Percentiles rank a stretch among this genome's conserved stretches.
These are phyloP conservation scores for Colletotrichum spinosum DNA, from an alignment of 2,329 filamentous ascomycete species.

Conservation along the genomic window DNA sequence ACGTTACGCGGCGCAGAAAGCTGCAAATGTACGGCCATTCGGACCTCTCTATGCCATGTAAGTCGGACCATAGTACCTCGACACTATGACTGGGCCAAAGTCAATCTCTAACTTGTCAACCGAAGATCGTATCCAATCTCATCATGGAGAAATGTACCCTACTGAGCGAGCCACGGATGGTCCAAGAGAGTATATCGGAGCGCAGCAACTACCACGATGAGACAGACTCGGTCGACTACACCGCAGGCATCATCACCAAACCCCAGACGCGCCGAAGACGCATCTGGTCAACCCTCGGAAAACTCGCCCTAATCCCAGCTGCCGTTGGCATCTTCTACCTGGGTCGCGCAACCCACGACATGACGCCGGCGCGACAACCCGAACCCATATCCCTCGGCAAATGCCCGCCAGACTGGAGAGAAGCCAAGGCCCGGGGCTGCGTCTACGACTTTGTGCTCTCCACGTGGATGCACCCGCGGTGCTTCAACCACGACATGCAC, in stretches of 20 bases:
- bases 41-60: background rate
- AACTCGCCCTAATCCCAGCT: conserved; percentile 11
- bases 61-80: background rate
- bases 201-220: conserved; percentile 18
- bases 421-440: conserved; percentile 44
- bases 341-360: conserved; percentile 15
- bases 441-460: conserved; percentile 31
- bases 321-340: conserved; percentile 23
- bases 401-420: conserved; percentile 29
- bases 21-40: too few relatives aligned
- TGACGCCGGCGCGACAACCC: conserved; percentile 1
- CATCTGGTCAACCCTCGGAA: conserved; percentile 7
- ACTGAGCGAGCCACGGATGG: background rate
- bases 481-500: conserved; percentile 33
- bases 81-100: background rate
- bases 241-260: background rate
- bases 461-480: conserved; percentile 41
- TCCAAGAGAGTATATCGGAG: background rate
- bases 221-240: conserved; percentile 15
- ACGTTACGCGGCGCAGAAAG: too few relatives aligned
- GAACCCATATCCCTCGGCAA: conserved; percentile 24
- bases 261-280: conserved; percentile 9
- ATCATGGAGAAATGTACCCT: conserved; percentile 16
- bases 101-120: background rate
- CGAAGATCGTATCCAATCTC: background rate